These are phyloP conservation scores for Ustilago crameri DNA, from an alignment of 1,284 basidiomycete genomes.

Conservation along the genomic window DNA sequence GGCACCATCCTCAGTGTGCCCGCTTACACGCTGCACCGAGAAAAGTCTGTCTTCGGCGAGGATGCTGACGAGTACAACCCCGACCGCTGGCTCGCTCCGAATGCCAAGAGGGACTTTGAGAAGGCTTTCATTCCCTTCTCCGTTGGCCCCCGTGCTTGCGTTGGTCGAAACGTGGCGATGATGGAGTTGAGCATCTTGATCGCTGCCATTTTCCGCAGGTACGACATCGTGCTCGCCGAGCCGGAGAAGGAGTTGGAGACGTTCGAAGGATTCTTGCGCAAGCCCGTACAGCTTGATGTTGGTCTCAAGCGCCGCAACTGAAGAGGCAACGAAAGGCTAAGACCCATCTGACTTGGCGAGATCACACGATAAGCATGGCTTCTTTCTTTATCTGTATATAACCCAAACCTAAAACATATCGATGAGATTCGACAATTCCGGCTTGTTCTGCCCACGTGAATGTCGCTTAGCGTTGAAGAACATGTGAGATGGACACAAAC, in stretches of 20 bases:
- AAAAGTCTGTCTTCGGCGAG: slow-evolving; percentile 78
- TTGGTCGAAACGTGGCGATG: slow-evolving; percentile 61
- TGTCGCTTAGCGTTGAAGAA: no score
- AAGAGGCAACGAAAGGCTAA: not conserved
- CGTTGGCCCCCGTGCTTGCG: slow-evolving; percentile 60
- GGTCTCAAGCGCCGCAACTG: slow-evolving; percentile 49
- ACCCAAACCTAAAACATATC: no score
- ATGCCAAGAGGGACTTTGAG: slow-evolving; percentile 50
- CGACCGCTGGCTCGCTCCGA: slow-evolving; percentile 81
- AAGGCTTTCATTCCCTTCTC: slow-evolving; percentile 62
- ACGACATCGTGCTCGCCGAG: slow-evolving; percentile 57
- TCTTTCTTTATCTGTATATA: no score
- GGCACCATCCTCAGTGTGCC: slow-evolving; percentile 71
- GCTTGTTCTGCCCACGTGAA: no score
- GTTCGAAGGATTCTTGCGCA: slow-evolving; percentile 60
- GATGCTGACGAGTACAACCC: slow-evolving; percentile 78
- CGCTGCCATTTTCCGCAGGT: slow-evolving; percentile 53
- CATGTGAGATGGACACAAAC: no score
- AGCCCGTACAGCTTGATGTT: slow-evolving; percentile 48
- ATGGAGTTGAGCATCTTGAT: slow-evolving; percentile 56
- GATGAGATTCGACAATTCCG: no score
- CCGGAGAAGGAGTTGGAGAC: slow-evolving; percentile 51
- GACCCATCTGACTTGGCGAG: no score
- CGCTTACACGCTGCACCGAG: slow-evolving; percentile 79
- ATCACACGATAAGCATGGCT: no score